A percentile compares a stretch with the other conserved stretches of the same genome.
Evolutionary conservation across 2,329 filamentous ascomycete species (phyloP).

Genomic region (Ophiostoma himal-ulmi): DNA sequence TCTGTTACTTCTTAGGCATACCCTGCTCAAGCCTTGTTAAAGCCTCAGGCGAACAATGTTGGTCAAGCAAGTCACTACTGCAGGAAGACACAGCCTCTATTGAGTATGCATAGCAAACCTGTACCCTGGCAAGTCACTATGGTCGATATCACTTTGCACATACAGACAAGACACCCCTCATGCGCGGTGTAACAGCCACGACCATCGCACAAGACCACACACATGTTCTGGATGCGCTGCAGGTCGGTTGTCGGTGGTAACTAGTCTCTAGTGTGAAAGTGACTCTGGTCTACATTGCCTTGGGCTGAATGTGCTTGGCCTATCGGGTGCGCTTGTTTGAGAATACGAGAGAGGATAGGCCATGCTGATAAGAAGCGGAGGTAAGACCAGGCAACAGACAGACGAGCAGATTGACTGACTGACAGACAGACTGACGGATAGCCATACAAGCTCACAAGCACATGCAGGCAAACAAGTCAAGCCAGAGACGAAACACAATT

Average conservation of each 20-base stretch:
- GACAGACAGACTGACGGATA: too few relatives aligned
- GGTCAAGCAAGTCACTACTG: background rate
- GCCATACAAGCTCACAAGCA: background rate
- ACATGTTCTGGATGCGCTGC: background rate
- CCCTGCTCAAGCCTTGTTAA: background rate
- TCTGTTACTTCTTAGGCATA: background rate
- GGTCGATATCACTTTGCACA: background rate
- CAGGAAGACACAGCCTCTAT: background rate
- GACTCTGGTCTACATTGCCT: background rate
- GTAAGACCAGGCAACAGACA: background rate
- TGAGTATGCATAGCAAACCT: background rate
- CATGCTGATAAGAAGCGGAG: background rate
- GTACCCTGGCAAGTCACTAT: too few relatives aligned
- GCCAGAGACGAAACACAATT: background rate
- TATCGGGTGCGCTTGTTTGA: conserved; percentile 3
- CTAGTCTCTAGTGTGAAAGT: background rate
- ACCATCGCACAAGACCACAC: background rate
- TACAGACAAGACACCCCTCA: background rate
- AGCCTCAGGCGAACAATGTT: background rate
- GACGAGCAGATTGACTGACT: too few relatives aligned
- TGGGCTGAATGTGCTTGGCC: background rate
- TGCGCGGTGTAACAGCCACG: background rate
- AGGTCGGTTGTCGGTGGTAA: background rate
- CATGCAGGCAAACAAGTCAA: background rate
- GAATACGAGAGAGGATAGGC: background rate